A percentile compares a stretch with the other conserved stretches of the same genome.
phyloP scores from a whole-genome alignment of 306 rosid genomes.

The Quercus agrifolia region DNA sequence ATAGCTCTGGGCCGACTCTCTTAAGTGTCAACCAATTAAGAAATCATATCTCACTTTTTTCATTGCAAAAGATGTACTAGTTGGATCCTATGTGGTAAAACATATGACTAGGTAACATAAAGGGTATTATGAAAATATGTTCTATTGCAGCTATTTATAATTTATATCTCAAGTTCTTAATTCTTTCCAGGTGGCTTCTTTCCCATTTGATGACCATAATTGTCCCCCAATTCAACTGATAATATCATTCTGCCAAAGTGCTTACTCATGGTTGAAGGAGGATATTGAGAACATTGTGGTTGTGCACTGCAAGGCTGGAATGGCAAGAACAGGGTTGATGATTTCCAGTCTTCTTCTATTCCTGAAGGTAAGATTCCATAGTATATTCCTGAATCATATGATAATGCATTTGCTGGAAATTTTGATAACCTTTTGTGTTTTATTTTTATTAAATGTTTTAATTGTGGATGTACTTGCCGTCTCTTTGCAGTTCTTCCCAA shows the following conservation, averaged over 20 bases:
- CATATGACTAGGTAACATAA: background rate
- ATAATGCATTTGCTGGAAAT: conserved; percentile 10
- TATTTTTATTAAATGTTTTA: conserved; percentile 10
- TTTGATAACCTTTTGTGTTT: conserved; percentile 5
- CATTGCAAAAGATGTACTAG: background rate
- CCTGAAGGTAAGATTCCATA: conserved; percentile 58
- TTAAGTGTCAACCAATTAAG: background rate
- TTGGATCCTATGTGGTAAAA: background rate
- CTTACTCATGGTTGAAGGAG: conserved; percentile 95
- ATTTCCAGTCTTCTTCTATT: conserved; percentile 92
- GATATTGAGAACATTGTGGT: conserved; percentile 97
- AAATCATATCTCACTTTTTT: background rate
- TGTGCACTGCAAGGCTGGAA: conserved; percentile 99
- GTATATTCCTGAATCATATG: conserved; percentile 17
- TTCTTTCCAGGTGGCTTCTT: conserved; percentile 77
- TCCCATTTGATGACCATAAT: conserved; percentile 96
- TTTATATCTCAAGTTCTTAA: conserved; percentile 28
- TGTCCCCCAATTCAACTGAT: conserved; percentile 86
- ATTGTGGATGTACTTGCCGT: conserved; percentile 6
- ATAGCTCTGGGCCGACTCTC: background rate
- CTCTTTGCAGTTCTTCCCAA: conserved; percentile 81
- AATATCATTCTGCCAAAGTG: conserved; percentile 90
- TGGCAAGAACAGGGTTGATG: conserved; percentile 99
- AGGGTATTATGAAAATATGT: background rate
- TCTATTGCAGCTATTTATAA: conserved; percentile 2